These are phyloP conservation scores for Simmondsia chinensis DNA, from an alignment of 148 eudicot genomes.

Conservation along the genomic window DNA sequence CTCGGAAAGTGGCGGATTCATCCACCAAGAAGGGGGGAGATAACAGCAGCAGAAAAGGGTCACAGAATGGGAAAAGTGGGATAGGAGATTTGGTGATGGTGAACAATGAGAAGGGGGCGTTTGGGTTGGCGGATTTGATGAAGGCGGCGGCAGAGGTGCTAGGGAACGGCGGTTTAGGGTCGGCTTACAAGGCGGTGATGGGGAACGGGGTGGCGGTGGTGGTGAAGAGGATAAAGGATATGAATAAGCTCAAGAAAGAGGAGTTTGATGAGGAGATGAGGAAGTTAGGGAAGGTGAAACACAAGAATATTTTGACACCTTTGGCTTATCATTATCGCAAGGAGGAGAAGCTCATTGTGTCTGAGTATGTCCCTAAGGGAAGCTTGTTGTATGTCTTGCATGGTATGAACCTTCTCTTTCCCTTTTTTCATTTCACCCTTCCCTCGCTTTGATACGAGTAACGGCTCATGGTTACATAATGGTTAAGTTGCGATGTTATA, in stretches of 20 bases:
- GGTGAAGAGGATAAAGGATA: conserved; percentile 53
- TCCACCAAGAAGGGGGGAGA: conserved; percentile 16
- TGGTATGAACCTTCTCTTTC: conserved; percentile 22
- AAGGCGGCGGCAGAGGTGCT: conserved; percentile 65
- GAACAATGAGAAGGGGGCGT: conserved; percentile 29
- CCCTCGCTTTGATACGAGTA: too few relatives aligned
- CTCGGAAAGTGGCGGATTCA: conserved; percentile 12
- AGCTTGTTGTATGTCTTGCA: conserved; percentile 54
- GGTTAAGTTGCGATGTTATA: too few relatives aligned
- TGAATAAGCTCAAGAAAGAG: conserved; percentile 34
- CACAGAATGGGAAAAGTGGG: conserved; percentile 16
- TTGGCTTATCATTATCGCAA: conserved; percentile 62
- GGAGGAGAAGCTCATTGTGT: conserved; percentile 64
- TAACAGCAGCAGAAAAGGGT: conserved; percentile 17
- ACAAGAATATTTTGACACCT: conserved; percentile 50
- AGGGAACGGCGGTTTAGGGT: conserved; percentile 56
- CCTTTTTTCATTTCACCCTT: too few relatives aligned
- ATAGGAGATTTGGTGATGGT: conserved; percentile 39
- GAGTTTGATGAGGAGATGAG: conserved; percentile 48
- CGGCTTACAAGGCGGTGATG: conserved; percentile 61
- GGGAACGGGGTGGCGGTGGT: conserved; percentile 39
- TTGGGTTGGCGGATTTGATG: conserved; percentile 56
- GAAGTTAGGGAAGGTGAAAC: conserved; percentile 36
- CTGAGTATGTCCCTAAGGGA: conserved; percentile 56
- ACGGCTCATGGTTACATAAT: too few relatives aligned